phyloP scores from a whole-genome alignment of 768 basidiomycete genomes.

The Collybia sordida region DNA sequence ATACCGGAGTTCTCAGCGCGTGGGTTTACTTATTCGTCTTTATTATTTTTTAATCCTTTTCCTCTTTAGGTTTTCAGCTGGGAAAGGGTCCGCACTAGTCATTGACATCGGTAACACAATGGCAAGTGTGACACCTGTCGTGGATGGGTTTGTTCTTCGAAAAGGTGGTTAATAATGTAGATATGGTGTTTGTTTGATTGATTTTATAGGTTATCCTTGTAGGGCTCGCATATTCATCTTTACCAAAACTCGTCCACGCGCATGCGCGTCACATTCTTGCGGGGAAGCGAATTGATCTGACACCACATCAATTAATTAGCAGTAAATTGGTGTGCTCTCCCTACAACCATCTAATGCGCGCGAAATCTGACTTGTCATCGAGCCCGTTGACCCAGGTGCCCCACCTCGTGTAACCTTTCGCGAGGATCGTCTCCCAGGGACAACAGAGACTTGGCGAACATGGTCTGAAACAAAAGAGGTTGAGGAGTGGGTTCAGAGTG shows the following conservation, averaged over 20 bases:
- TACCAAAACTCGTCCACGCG: slow-evolving; percentile 80
- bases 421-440: slow-evolving; percentile 68
- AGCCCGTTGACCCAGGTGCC: slow-evolving; percentile 74
- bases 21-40: slow-evolving; percentile 34
- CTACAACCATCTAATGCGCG: slow-evolving; percentile 2
- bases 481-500: slow-evolving; percentile 92
- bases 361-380: neutral
- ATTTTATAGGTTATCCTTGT: neutral
- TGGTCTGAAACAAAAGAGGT: slow-evolving; percentile 85
- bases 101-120: slow-evolving; percentile 90
- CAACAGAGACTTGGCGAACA: slow-evolving; percentile 77
- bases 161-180: slow-evolving; percentile 65
- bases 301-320: slow-evolving; percentile 88
- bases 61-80: slow-evolving; percentile 80
- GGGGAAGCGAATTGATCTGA: slow-evolving; percentile 64
- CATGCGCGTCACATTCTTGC: slow-evolving; percentile 71
- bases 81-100: slow-evolving; percentile 95
- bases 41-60: slow-evolving; percentile 4
- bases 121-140: slow-evolving; percentile 91
- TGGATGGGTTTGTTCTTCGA: slow-evolving; percentile 95
- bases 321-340: slow-evolving; percentile 59
- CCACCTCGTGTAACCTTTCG: slow-evolving; percentile 70
- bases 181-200: too few relatives aligned
- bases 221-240: slow-evolving; percentile 78
- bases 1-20: slow-evolving; percentile 93